Evolutionary conservation across 2,329 filamentous ascomycete genomes (phyloP), one percentile per base, ranked within the genome.

Genomic region (Chaetomium sp.): DNA sequence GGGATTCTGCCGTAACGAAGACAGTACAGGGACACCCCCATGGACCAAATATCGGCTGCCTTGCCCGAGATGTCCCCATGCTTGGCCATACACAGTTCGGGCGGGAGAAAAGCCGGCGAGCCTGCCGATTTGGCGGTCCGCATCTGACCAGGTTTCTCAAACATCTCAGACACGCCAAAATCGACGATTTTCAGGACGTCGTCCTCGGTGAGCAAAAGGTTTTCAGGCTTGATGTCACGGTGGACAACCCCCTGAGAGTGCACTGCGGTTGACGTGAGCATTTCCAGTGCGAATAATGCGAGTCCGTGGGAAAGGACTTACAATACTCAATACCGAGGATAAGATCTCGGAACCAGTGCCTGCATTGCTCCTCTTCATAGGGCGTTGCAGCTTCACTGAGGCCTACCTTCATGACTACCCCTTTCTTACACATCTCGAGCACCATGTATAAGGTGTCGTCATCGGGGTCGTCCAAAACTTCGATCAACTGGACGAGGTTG

Each of bases 81-180:
- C 65, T 83, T 91, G 6, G 85, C 82, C 27, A 91, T 85, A 66
- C 94, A 99, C 10, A 99, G 77, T 70, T 99, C 94, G 0, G 94
- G 94, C 0, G 94, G 89, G 56, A 97, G 80, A 66, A 99, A 99
- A 0, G 94, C 94, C 0, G 94, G 94, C 3, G 91, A 96, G 1
- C 94, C 94, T 9, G 91, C 91, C 3, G 91, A 92, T 72, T 97
- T 99, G 56, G 87, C 85, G 0, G 90, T 96, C 69, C 84, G 85
- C 94, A 97, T 97, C 46, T 89, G 81, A 1, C 87, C 78, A 2
- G 75, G 66, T 69, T 95, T 96, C 67, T 92, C 87, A 64, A 99
- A 99, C 85, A 99, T 96, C 68, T 99, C 92, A 1, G 92, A 97
- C 6, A 97, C 94, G n/a, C 94, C 94, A 76, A 99, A 99, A 70